Conservation (phyloP, 2,329 filamentous ascomycete species). For the Lasiodiplodia sp. region DNA sequence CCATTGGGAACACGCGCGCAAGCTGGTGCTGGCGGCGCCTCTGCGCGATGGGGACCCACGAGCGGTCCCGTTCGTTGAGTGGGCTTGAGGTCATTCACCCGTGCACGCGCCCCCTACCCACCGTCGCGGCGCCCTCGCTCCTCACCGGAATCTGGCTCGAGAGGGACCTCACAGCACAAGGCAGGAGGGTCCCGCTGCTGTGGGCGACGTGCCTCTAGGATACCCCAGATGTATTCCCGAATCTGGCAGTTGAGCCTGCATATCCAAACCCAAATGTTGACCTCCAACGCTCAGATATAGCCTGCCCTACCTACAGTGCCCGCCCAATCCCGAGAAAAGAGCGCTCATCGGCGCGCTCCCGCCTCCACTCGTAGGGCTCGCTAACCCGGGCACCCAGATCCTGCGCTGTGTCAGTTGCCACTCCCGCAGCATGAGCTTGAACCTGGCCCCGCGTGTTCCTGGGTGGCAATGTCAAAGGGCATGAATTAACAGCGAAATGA, state of each 20-base stretch:
- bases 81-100: not conserved
- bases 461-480: not conserved
- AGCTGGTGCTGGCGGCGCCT: not conserved
- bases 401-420: slow-evolving; percentile 8
- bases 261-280: slow-evolving; percentile 3
- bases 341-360: not conserved
- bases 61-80: not conserved
- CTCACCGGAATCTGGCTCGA: slow-evolving; percentile 4
- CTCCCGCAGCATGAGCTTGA: slow-evolving; percentile 2
- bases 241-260: slow-evolving; percentile 6
- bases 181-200: not conserved
- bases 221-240: slow-evolving; percentile 18
- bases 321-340: slow-evolving; percentile 13
- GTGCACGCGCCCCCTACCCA: not conserved
- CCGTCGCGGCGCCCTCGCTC: not conserved
- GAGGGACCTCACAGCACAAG: not conserved
- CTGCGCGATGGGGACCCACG: not conserved
- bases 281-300: slow-evolving; percentile 1
- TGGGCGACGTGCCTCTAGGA: slow-evolving; percentile 17
- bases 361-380: not conserved
- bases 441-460: slow-evolving; percentile 14
- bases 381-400: not conserved
- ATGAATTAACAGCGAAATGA: not conserved
- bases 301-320: not conserved
- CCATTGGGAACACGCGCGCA: slow-evolving; percentile 15